Conservation (phyloP, 345 rosid genomes). For the Tarenaya hassleriana region DNA sequence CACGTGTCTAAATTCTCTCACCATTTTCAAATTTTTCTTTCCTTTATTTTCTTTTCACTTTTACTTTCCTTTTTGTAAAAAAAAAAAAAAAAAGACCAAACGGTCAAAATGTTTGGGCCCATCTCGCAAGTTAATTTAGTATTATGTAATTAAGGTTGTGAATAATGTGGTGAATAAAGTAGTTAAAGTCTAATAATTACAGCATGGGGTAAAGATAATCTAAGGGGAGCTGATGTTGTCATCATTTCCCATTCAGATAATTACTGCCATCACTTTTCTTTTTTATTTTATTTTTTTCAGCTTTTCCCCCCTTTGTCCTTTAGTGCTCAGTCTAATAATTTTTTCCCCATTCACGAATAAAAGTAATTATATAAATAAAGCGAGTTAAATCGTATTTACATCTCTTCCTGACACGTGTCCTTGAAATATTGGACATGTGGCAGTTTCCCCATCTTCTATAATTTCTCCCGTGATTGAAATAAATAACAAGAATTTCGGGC, state of each 20-base stretch:
- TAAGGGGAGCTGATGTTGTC: slow-evolving; percentile 17
- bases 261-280: slow-evolving; percentile 25
- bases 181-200: slow-evolving; percentile 33
- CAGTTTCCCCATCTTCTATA: slow-evolving; percentile 4
- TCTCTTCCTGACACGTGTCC: slow-evolving; percentile 1
- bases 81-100: slow-evolving; percentile 26
- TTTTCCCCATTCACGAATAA: slow-evolving; percentile 23
- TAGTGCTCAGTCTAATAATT: slow-evolving; percentile 20
- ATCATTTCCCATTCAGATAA: slow-evolving; percentile 30
- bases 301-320: slow-evolving; percentile 24
- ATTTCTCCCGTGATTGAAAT: slow-evolving; percentile 7
- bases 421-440: background rate
- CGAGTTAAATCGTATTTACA: slow-evolving; percentile 6
- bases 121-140: slow-evolving; percentile 25
- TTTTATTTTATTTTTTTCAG: slow-evolving; percentile 9
- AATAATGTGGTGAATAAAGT: slow-evolving; percentile 22
- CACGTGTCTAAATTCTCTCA: slow-evolving; percentile 14
- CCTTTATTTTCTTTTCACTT: slow-evolving; percentile 13
- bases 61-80: slow-evolving; percentile 34
- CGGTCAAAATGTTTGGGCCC: slow-evolving; percentile 32
- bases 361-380: background rate
- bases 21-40: slow-evolving; percentile 7
- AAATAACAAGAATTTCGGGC: background rate
- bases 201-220: slow-evolving; percentile 26
- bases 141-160: slow-evolving; percentile 6